These are phyloP conservation scores for Komagataella ulmi DNA, from an alignment of 805 yeast species.

Conservation along the genomic window DNA sequence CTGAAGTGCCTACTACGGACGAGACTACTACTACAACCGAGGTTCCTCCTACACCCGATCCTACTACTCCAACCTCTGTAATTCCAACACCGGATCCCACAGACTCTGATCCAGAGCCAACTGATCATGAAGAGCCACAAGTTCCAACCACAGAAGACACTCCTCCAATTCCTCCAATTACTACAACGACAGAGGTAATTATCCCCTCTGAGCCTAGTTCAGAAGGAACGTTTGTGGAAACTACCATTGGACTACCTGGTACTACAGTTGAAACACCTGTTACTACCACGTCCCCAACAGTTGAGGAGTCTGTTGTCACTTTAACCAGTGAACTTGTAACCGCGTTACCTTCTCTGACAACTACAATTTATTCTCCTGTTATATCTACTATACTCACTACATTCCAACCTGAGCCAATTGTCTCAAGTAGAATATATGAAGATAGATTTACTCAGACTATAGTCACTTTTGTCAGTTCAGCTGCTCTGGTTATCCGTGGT, in stretches of 20 bases:
- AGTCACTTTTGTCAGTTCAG: not conserved
- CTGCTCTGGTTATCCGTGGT: not conserved
- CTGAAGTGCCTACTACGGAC: not conserved
- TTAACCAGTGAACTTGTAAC: not conserved
- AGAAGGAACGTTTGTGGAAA: not conserved
- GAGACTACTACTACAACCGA: not conserved
- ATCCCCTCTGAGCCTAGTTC: not conserved
- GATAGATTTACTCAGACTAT: not conserved
- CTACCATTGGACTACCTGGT: not conserved
- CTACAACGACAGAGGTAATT: not conserved
- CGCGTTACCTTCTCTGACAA: not conserved
- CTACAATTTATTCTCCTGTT: not conserved
- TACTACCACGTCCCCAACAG: not conserved
- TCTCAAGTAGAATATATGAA: not conserved
- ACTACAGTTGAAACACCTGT: not conserved
- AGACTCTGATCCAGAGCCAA: not conserved
- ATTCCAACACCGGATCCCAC: no score
- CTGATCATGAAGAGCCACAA: not conserved
- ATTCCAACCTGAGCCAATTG: not conserved
- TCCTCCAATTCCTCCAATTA: not conserved
- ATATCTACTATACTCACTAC: not conserved
- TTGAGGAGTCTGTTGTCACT: not conserved
- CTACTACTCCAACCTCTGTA: not conserved
- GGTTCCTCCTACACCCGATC: not conserved
- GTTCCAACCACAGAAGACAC: not conserved